Percentiles rank a stretch among this genome's conserved stretches.
phyloP scores from a whole-genome alignment of 164 flowering plant genomes.

The Magnolia officinalis region DNA sequence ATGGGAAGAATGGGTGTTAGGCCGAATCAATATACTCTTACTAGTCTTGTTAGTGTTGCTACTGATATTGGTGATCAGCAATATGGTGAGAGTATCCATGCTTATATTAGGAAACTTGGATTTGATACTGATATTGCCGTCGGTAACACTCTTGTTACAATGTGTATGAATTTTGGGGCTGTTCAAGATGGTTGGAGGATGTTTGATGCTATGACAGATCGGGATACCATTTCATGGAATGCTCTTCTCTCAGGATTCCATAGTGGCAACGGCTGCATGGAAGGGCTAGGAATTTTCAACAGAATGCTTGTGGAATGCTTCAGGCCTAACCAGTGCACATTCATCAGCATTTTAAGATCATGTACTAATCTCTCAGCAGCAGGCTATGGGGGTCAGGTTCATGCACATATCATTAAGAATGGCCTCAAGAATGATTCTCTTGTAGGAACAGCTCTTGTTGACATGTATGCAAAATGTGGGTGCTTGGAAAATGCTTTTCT shows the following conservation, averaged over 20 bases:
- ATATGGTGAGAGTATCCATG: conserved; percentile 44
- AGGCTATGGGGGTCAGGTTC: conserved; percentile 34
- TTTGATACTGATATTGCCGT: conserved; percentile 30
- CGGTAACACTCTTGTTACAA: conserved; percentile 39
- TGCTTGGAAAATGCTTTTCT: conserved; percentile 21
- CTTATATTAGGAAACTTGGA: conserved; percentile 34
- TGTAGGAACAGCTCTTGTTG: conserved; percentile 37
- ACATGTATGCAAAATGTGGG: conserved; percentile 41
- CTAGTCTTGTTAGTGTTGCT: conserved; percentile 43
- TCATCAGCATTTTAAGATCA: conserved; percentile 31
- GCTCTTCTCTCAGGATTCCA: conserved; percentile 48
- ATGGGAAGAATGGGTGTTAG: conserved; percentile 28
- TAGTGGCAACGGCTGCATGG: conserved; percentile 24
- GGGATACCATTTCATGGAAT: conserved; percentile 50
- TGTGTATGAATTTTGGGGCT: conserved; percentile 47
- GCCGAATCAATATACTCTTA: conserved; percentile 48
- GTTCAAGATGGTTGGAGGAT: conserved; percentile 36
- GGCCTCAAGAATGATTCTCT: conserved; percentile 22
- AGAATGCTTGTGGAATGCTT: conserved; percentile 37
- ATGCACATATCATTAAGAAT: conserved; percentile 32
- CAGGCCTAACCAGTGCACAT: conserved; percentile 45
- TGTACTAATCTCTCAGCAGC: conserved; percentile 21
- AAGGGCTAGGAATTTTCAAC: conserved; percentile 32
- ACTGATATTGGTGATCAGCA: conserved; percentile 24
- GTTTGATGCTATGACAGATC: conserved; percentile 28